Conservation (phyloP, 306 rosid genomes). For the Luffa aegyptiaca region DNA sequence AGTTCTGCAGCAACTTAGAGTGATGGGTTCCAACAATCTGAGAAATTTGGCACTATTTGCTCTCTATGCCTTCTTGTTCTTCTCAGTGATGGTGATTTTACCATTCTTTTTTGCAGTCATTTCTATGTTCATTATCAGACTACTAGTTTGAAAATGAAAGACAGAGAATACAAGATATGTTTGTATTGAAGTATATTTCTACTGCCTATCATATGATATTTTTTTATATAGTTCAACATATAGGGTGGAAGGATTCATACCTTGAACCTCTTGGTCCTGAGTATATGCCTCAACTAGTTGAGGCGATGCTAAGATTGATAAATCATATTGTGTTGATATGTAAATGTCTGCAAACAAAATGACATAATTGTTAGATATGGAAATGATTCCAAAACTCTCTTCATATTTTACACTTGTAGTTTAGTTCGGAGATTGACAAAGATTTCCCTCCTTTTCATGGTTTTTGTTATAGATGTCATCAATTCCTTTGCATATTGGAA, state of each 20-base stretch:
- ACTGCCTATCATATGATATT: not conserved
- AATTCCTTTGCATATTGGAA: not conserved
- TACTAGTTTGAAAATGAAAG: not conserved
- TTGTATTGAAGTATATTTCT: not conserved
- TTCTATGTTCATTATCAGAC: not conserved
- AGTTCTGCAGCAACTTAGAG: conserved; percentile 23
- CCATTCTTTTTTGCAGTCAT: conserved; percentile 4
- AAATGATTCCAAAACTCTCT: not conserved
- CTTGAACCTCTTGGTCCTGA: too few species aligned
- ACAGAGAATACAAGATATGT: not conserved
- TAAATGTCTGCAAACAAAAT: not conserved
- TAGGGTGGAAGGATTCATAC: not conserved
- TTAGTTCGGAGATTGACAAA: too few species aligned
- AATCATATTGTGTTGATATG: not conserved
- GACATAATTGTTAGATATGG: not conserved
- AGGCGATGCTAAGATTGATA: too few species aligned
- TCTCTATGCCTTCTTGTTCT: conserved; percentile 36
- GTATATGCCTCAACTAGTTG: not conserved
- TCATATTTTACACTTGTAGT: not conserved
- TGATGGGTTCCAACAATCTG: conserved; percentile 35
- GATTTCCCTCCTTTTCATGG: too few species aligned
- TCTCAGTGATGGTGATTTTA: conserved; percentile 50
- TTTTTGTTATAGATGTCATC: too few species aligned
- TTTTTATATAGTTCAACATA: not conserved
- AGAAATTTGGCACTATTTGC: conserved; percentile 31